These are phyloP conservation scores for Pseudocercospora vitis DNA, from an alignment of 2,329 filamentous ascomycete species.

Conservation along the genomic window DNA sequence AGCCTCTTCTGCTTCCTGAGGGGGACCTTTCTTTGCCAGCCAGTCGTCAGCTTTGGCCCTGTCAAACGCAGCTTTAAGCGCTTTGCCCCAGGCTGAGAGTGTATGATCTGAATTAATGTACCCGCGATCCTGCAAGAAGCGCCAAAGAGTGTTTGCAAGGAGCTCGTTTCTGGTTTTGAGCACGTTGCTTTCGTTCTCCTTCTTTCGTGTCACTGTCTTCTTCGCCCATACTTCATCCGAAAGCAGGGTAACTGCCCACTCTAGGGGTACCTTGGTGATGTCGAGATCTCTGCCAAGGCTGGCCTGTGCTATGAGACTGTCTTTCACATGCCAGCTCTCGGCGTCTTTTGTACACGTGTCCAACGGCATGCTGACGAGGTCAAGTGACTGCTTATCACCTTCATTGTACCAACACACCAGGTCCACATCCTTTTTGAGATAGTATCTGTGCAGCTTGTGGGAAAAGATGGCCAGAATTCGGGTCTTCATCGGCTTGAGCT, in stretches of 20 bases:
- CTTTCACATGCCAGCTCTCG: conserved; percentile 71
- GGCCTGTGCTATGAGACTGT: conserved; percentile 23
- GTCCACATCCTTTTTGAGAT: conserved; percentile 74
- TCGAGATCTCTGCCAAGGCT: conserved; percentile 22
- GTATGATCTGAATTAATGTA: conserved; percentile 79
- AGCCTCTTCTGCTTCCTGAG: conserved; percentile 67
- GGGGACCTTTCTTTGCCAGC: conserved; percentile 57
- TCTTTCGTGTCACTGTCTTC: conserved; percentile 60
- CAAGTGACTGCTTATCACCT: conserved; percentile 56
- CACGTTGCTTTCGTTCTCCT: conserved; percentile 46
- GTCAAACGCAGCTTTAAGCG: conserved; percentile 61
- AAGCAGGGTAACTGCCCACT: conserved; percentile 58
- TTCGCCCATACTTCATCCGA: conserved; percentile 68
- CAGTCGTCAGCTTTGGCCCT: conserved; percentile 26
- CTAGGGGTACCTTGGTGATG: conserved; percentile 44
- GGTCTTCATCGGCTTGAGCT: conserved; percentile 72
- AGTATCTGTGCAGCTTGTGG: conserved; percentile 77
- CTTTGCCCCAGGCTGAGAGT: conserved; percentile 80
- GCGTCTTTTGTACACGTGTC: conserved; percentile 33
- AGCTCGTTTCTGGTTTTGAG: conserved; percentile 66
- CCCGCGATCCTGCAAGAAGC: conserved; percentile 83
- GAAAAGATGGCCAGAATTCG: conserved; percentile 76
- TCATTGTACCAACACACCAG: conserved; percentile 83
- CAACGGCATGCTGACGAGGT: conserved; percentile 27
- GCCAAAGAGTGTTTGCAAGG: conserved; percentile 74